Base-by-base conservation (phyloP, 2,329 filamentous ascomycete species). In the Claviceps paspali region DNA sequence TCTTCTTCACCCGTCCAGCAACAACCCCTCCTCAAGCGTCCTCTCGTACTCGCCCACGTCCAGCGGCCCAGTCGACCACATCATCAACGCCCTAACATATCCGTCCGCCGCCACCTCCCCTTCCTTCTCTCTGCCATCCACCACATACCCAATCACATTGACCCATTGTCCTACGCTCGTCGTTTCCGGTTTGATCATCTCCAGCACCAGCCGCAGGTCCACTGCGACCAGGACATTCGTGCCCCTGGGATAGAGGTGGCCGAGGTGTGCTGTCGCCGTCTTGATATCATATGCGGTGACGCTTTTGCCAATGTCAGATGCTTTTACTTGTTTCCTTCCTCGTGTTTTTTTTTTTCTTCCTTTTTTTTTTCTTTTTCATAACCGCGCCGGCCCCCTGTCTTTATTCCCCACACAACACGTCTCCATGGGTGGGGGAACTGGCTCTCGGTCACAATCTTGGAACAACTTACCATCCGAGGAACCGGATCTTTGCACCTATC, bases 131-230 rank as follows among this genome's bases (percentile, higher is more conserved):
- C 7, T 14, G 12, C 23, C 14, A 10, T 39, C 38, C 23, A 18
- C 67, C 38, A 87, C 64, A 54, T 92, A 92, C 5, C 87, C 88
- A 45, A 95, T 73, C 3, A 95, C 68, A 53, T 95, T 93, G 35
- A 95, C 59, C 86, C 87, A 95, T 41, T 79, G 70, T n/a, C 88
- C 88, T 19, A 81, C 61, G 35, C 76, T 68, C 36, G 81, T 68
- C 35, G 82, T 67, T 39, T 77, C 68, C 17, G 68, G 59, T 15
- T 70, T 73, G 40, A 91, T 59, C 8, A 62, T 67, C 48, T 77
- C 69, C 5, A 93, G 67, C 3, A 92, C 57, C 45, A 87, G 71
- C 36, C 73, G 68, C 41, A 92, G 68, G 49, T 91, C 74, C 26
- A 93, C 82, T 27, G 64, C 52, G 2, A 74, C 79, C 34, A 57